A percentile compares a stretch with the other conserved stretches of the same genome.
phyloP scores from a whole-genome alignment of 202 grass and related monocot genomes.

The Schoenoplectus triqueter region DNA sequence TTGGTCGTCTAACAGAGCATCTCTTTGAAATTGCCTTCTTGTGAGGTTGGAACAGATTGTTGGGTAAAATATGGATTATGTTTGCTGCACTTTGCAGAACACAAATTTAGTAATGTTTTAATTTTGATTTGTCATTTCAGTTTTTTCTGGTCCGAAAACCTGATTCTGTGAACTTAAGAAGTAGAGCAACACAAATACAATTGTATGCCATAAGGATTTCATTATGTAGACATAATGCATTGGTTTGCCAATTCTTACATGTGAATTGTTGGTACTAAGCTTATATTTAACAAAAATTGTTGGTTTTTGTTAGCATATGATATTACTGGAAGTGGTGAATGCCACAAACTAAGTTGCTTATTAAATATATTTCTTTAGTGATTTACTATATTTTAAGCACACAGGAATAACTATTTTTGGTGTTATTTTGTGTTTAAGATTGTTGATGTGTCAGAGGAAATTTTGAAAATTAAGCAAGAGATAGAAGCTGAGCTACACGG shows the following conservation, averaged over 20 bases:
- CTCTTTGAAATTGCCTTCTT: neutral
- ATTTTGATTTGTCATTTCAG: neutral
- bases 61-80: constrained; percentile 6
- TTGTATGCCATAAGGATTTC: neutral
- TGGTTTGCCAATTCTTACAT: neutral
- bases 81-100: neutral
- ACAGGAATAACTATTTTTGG: constrained; percentile 18
- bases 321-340: neutral
- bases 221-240: neutral
- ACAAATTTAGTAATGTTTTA: neutral
- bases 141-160: neutral
- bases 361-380: neutral
- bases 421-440: constrained; percentile 44
- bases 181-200: neutral
- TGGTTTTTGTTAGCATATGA: neutral
- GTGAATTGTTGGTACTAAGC: neutral
- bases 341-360: neutral
- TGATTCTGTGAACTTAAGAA: neutral
- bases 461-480: constrained; percentile 88
- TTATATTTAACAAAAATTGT: neutral
- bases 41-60: neutral
- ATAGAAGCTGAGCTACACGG: constrained; percentile 68
- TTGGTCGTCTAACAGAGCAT: neutral
- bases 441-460: constrained; percentile 64
- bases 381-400: neutral